phyloP scores from a whole-genome alignment of 192 early-diverging fungal species.

The Coemansia sp. region DNA sequence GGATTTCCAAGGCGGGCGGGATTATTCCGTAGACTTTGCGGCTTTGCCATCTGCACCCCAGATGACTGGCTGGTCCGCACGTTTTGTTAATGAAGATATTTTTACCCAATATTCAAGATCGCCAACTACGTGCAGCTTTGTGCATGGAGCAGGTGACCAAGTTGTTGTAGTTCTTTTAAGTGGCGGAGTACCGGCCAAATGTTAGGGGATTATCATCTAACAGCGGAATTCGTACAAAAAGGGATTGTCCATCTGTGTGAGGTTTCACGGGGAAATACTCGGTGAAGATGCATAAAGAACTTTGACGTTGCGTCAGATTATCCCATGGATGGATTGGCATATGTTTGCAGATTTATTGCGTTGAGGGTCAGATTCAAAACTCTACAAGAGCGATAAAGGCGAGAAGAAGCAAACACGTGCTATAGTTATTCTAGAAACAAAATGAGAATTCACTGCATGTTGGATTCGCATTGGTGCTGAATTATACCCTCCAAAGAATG shows the following conservation, averaged over 20 bases:
- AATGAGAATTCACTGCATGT: neutral
- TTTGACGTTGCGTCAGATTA: neutral
- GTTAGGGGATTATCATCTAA: neutral
- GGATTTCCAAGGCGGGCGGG: neutral
- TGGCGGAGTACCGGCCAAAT: neutral
- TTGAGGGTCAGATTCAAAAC: neutral
- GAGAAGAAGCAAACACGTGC: neutral
- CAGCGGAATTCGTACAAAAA: neutral
- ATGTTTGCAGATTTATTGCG: neutral
- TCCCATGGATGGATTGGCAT: neutral
- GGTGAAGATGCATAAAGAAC: neutral
- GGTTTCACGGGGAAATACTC: neutral
- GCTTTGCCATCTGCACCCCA: neutral
- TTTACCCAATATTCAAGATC: neutral
- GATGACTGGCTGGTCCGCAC: neutral
- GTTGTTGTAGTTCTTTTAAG: neutral
- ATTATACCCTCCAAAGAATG: slow-evolving; percentile 25
- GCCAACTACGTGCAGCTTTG: neutral
- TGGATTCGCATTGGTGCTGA: neutral
- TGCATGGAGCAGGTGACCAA: neutral
- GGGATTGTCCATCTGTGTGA: neutral
- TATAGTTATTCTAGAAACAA: neutral
- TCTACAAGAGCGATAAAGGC: neutral
- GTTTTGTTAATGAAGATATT: neutral
- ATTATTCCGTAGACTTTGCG: neutral